Percentiles rank a stretch among this genome's conserved stretches.
Evolutionary conservation across 192 early-diverging fungal species (phyloP).

Genomic region (Geranomyces variabilis): DNA sequence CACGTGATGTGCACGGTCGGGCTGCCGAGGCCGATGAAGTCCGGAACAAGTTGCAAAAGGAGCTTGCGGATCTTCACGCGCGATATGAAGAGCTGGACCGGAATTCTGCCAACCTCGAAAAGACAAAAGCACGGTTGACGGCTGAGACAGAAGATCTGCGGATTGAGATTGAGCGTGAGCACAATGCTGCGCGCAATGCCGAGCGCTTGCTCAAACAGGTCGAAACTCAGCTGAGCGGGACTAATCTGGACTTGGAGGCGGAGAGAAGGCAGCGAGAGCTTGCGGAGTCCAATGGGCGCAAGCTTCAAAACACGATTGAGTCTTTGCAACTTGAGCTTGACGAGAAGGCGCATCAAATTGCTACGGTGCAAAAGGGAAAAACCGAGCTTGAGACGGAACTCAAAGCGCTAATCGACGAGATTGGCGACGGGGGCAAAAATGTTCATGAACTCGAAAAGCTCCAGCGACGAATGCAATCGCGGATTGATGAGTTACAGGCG

Average conservation of each 20-base stretch:
- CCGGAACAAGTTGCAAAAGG: slow-evolving; percentile 57
- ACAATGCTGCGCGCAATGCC: slow-evolving; percentile 67
- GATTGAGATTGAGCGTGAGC: slow-evolving; percentile 76
- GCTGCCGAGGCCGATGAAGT: slow-evolving; percentile 61
- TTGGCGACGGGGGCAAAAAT: slow-evolving; percentile 76
- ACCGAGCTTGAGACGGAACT: slow-evolving; percentile 69
- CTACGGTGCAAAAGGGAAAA: slow-evolving; percentile 63
- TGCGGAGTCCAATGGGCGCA: slow-evolving; percentile 63
- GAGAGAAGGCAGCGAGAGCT: slow-evolving; percentile 63
- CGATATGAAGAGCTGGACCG: slow-evolving; percentile 66
- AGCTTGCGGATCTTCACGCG: slow-evolving; percentile 68
- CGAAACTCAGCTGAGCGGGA: slow-evolving; percentile 57
- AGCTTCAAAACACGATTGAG: slow-evolving; percentile 61
- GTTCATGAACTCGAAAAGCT: slow-evolving; percentile 75
- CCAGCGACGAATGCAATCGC: slow-evolving; percentile 61
- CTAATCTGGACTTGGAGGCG: slow-evolving; percentile 58
- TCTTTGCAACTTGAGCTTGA: slow-evolving; percentile 64
- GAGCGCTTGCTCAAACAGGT: slow-evolving; percentile 63
- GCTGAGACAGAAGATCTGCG: slow-evolving; percentile 78
- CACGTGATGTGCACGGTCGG: slow-evolving; percentile 58
- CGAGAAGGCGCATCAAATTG: slow-evolving; percentile 55
- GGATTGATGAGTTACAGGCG: slow-evolving; percentile 60
- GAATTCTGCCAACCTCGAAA: slow-evolving; percentile 64
- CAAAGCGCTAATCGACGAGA: slow-evolving; percentile 68
- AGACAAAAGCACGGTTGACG: slow-evolving; percentile 66